These are phyloP conservation scores for Dissophora ornata DNA, from an alignment of 192 early-diverging fungal genomes.

Conservation along the genomic window DNA sequence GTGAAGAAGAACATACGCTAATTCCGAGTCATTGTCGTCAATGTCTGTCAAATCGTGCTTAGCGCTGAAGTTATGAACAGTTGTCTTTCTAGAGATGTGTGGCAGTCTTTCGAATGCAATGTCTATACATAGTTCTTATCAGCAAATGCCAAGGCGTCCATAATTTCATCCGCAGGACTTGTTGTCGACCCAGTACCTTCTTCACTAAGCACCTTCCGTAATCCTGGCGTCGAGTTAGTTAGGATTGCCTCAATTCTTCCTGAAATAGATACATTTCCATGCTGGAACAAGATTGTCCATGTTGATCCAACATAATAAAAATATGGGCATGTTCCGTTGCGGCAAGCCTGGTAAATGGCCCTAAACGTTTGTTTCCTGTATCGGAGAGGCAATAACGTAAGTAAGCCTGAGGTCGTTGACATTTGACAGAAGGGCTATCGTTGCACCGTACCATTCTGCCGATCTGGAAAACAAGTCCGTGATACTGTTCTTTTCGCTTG, in stretches of 20 bases:
- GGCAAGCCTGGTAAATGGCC: constrained; percentile 31
- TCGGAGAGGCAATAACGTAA: not conserved
- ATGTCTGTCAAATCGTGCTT: constrained; percentile 37
- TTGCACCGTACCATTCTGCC: constrained; percentile 25
- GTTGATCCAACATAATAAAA: constrained; percentile 50
- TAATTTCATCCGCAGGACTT: constrained; percentile 21
- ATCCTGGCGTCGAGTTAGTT: constrained; percentile 50
- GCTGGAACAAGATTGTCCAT: constrained; percentile 47
- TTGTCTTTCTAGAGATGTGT: constrained; percentile 12
- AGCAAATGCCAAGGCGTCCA: no score
- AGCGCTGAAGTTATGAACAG: constrained; percentile 30
- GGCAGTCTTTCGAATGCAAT: constrained; percentile 22
- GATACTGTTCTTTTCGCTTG: constrained; percentile 28
- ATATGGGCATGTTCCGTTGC: constrained; percentile 38
- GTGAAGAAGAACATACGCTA: not conserved
- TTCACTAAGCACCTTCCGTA: constrained; percentile 31
- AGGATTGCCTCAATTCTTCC: constrained; percentile 40
- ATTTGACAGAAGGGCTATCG: not conserved
- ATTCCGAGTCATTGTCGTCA: constrained; percentile 14
- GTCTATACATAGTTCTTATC: constrained; percentile 10
- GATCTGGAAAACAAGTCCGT: constrained; percentile 38
- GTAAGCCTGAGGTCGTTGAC: no score
- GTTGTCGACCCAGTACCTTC: constrained; percentile 18
- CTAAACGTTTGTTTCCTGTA: constrained; percentile 50
- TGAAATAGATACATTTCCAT: constrained; percentile 30